These are phyloP conservation scores for Yarrowia yakushimensis DNA, from an alignment of 805 yeast species.

Conservation along the genomic window DNA sequence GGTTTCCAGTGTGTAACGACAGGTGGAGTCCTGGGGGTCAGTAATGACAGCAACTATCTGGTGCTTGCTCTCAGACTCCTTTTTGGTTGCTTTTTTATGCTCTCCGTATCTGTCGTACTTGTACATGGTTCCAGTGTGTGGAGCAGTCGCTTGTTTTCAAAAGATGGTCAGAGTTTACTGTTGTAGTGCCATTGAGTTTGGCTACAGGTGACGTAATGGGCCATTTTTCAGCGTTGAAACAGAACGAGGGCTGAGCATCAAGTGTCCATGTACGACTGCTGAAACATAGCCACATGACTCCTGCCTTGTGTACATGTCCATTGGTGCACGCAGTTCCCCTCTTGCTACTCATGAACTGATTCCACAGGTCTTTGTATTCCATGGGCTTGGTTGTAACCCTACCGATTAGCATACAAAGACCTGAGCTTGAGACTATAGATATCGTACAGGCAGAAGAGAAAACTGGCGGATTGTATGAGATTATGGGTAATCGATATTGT, in stretches of 20 bases:
- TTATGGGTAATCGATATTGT: no score
- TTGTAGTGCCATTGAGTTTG: slow-evolving; percentile 5
- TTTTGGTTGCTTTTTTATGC: not conserved
- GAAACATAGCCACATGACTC: no score
- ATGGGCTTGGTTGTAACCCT: slow-evolving; percentile 1
- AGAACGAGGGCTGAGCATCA: no score
- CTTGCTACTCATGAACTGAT: not conserved
- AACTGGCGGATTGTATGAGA: no score
- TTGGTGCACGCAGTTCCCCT: no score
- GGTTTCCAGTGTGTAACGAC: not conserved
- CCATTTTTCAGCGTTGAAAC: not conserved
- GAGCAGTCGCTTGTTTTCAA: not conserved
- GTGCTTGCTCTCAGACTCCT: not conserved
- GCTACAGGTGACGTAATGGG: slow-evolving; percentile 2
- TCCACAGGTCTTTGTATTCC: not conserved
- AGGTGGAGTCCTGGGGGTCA: no score
- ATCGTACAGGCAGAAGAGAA: no score
- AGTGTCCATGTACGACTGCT: no score
- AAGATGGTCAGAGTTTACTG: not conserved
- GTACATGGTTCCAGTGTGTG: not conserved
- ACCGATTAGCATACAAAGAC: not conserved
- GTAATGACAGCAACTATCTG: no score
- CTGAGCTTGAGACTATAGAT: slow-evolving; percentile 2
- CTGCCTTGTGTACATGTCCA: no score
- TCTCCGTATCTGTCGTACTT: not conserved